A percentile compares a stretch with the other conserved stretches of the same genome.
These are phyloP conservation scores for Pleurotus platypus DNA, from an alignment of 768 basidiomycete genomes.

Conservation along the genomic window DNA sequence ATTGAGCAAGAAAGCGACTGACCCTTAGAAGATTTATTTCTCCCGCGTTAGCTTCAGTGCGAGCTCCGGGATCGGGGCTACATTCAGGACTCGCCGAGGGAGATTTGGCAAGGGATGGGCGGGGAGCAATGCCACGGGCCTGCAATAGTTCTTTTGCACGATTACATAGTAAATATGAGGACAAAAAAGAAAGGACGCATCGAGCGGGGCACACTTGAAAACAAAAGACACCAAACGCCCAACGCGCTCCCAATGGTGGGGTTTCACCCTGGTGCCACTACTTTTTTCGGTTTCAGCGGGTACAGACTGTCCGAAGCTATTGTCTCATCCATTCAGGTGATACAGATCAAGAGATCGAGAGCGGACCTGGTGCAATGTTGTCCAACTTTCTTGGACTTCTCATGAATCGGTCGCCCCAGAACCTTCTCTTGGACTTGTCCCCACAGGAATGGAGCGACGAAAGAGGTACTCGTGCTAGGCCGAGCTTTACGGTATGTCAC, in stretches of 20 bases:
- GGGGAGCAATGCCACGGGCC: background rate
- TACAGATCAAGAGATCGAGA: background rate
- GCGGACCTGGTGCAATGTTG: conserved; percentile 21
- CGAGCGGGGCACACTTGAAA: conserved; percentile 16
- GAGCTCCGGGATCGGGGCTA: too few relatives aligned
- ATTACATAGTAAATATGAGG: background rate
- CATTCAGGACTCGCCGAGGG: background rate
- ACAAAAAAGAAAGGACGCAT: conserved; percentile 4
- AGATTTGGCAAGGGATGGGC: background rate
- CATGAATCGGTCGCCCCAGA: conserved; percentile 16
- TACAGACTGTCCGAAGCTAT: background rate
- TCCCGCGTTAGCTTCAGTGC: too few relatives aligned
- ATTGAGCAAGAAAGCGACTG: too few relatives aligned
- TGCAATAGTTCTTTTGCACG: background rate
- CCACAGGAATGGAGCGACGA: background rate
- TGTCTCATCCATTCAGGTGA: background rate
- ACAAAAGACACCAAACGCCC: conserved; percentile 7
- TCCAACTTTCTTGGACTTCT: conserved; percentile 23
- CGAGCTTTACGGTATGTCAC: background rate
- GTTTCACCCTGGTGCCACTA: background rate
- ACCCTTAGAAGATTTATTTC: too few relatives aligned
- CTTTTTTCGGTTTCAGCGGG: too few relatives aligned
- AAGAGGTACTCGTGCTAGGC: background rate
- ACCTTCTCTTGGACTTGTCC: background rate
- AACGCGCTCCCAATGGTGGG: background rate